Evolutionary conservation across 169 alveolate species (phyloP).

Genomic region (Eimeria falciformis): DNA sequence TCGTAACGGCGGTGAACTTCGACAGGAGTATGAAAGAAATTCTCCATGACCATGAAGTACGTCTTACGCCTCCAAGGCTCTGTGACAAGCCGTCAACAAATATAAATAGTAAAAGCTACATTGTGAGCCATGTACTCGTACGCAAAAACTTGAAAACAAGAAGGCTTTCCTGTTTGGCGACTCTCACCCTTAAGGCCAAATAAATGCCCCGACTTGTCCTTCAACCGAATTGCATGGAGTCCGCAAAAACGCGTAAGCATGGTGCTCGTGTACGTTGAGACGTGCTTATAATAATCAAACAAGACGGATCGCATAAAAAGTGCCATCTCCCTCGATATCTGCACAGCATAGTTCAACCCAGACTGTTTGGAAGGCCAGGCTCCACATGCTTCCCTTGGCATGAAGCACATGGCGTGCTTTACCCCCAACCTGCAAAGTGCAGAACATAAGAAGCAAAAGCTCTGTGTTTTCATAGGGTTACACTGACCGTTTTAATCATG

Average conservation of each 20-base stretch:
- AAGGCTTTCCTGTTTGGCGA: too few species aligned
- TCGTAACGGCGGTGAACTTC: slow-evolving; percentile 83
- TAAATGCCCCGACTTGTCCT: slow-evolving; percentile 76
- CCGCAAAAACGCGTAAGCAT: slow-evolving; percentile 90
- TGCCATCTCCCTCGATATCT: slow-evolving; percentile 82
- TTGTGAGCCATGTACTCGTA: too few species aligned
- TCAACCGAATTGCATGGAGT: slow-evolving; percentile 91
- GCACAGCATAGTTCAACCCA: not conserved
- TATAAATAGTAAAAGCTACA: not conserved
- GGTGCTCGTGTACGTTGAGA: slow-evolving; percentile 85
- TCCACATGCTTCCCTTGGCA: too few species aligned
- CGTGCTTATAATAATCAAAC: slow-evolving; percentile 80
- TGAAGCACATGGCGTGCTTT: too few species aligned
- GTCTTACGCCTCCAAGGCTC: slow-evolving; percentile 82
- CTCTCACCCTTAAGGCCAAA: slow-evolving; percentile 39
- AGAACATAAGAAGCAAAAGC: too few species aligned
- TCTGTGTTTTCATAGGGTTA: too few species aligned
- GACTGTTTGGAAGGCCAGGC: too few species aligned
- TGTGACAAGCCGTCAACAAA: not conserved
- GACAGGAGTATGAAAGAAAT: slow-evolving; percentile 95
- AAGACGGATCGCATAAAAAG: slow-evolving; percentile 80
- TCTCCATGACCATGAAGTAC: slow-evolving; percentile 97
- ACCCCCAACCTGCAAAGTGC: not conserved
- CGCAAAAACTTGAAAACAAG: too few species aligned
- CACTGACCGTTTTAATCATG: slow-evolving; percentile 79